phyloP scores from a whole-genome alignment of 1,139 yeast species.

The Zygosaccharomyces pseudobailii region DNA sequence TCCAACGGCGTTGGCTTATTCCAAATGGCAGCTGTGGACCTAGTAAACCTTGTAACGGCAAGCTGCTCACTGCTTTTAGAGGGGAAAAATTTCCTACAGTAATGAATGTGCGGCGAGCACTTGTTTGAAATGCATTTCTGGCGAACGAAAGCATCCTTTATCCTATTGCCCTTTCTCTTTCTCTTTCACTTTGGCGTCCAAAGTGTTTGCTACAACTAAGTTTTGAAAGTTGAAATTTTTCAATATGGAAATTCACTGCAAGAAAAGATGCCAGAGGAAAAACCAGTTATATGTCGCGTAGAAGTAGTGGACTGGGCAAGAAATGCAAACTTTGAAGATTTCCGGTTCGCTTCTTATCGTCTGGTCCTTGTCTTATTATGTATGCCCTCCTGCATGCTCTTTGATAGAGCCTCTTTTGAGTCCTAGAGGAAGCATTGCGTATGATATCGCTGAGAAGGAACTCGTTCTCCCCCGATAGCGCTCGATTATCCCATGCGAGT shows the following conservation, averaged over 20 bases:
- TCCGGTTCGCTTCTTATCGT: background rate
- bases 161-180: background rate
- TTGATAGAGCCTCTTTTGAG: conserved; percentile 16
- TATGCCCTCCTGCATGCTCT: conserved; percentile 20
- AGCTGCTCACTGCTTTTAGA: background rate
- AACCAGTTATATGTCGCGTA: background rate
- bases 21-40: conserved; percentile 11
- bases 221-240: background rate
- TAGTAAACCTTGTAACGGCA: conserved; percentile 4
- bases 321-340: conserved; percentile 2
- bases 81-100: conserved; percentile 25
- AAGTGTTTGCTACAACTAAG: background rate
- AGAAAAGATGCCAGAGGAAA: background rate
- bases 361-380: conserved; percentile 7
- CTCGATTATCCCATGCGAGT: conserved; percentile 16
- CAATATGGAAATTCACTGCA: background rate
- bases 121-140: conserved; percentile 13
- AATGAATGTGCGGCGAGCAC: conserved; percentile 16
- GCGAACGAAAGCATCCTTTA: conserved; percentile 11
- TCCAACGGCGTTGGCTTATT: conserved; percentile 54
- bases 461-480: conserved; percentile 13
- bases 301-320: conserved; percentile 8
- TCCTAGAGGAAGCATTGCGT: conserved; percentile 7
- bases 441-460: conserved; percentile 12
- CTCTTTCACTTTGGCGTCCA: background rate